Evolutionary conservation across 768 basidiomycete genomes (phyloP), one percentile per base, ranked within the genome.

Genomic region (Kwoniella dendrophila): DNA sequence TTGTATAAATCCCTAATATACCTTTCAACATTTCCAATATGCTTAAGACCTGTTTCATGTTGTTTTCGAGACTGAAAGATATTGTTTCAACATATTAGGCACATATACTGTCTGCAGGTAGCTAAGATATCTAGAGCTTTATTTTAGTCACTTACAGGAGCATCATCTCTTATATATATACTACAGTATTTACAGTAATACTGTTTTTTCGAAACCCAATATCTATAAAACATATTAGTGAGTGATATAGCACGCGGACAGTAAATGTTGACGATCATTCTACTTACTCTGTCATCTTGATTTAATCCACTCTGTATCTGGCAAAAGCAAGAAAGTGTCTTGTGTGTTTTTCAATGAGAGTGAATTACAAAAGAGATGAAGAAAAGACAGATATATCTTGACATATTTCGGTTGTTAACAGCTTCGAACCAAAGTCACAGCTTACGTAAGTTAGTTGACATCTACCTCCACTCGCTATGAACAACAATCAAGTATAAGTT

Each of bases 151-250:
- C 80, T 59, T 22, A 82, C 81, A 0, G 82, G 81, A n/a, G 80
- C 91, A 83, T 99, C 95, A 81, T 99, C 96, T 54, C 92, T 86
- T 64, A 99, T 97, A 82, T 51, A 97, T 66, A 92, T 92, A 52
- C 92, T 90, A 82, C 96, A 98, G 82, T 97, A 97, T 77, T 93
- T 92, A 87, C 93, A 96, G 76, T 86, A 89, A 80, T 94, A 95
- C 70, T 77, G 72, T 66, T 79, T 79, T 57, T 79, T 77, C 18
- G 78, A 79, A 20, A 74, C 67, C 78, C 78, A 79, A 51, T 76
- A 79, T 64, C 78, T 79, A 51, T 2, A 20, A 55, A 30, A 24
- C 44, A 47, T 10, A 24, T 49, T 0, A 5, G 41, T 14, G 26
- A 26, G 14, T 22, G 32, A 27, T 8, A 38, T 8, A 38, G 8